Percentiles rank a stretch among this genome's conserved stretches.
phyloP scores from a whole-genome alignment of 1,284 basidiomycete species.

The Peniophora sp. region DNA sequence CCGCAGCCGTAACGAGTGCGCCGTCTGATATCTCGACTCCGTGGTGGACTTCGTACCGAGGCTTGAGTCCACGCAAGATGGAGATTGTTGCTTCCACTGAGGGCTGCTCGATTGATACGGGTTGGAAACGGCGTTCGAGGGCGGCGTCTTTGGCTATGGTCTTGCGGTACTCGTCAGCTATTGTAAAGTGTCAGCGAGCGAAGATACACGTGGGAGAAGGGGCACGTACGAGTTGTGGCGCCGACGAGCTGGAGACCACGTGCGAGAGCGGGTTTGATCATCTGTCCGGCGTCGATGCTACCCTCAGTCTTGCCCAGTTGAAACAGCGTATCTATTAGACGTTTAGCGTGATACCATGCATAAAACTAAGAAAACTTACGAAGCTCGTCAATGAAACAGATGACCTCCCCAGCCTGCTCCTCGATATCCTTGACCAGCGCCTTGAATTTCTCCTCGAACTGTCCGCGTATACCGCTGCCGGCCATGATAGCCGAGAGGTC shows the following conservation, averaged over 20 bases:
- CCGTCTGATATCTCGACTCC: conserved; percentile 87
- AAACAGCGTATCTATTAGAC: conserved; percentile 58
- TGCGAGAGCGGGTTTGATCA: conserved; percentile 86
- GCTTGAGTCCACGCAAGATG: conserved; percentile 82
- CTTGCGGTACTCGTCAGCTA: conserved; percentile 85
- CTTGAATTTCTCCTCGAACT: conserved; percentile 92
- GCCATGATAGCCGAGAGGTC: conserved; percentile 80
- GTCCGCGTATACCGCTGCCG: conserved; percentile 83
- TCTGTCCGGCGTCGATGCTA: conserved; percentile 85
- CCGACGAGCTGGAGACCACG: conserved; percentile 82
- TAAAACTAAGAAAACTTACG: conserved; percentile 39
- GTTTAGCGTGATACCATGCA: not conserved
- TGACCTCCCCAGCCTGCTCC: conserved; percentile 71
- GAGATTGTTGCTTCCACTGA: conserved; percentile 82
- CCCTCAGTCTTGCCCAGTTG: conserved; percentile 90
- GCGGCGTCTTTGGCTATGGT: conserved; percentile 91
- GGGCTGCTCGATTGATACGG: conserved; percentile 83
- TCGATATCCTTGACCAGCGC: conserved; percentile 82
- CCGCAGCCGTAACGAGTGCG: conserved; percentile 85
- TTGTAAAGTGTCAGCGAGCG: not conserved
- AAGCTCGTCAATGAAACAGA: conserved; percentile 90
- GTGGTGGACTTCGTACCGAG: conserved; percentile 84
- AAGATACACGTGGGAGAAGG: not conserved
- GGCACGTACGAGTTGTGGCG: conserved; percentile 70
- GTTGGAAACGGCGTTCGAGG: conserved; percentile 86